Evolutionary conservation across 2,329 filamentous ascomycete species (phyloP), one percentile per base, ranked within the genome.

Genomic region (Tothia fuscella): DNA sequence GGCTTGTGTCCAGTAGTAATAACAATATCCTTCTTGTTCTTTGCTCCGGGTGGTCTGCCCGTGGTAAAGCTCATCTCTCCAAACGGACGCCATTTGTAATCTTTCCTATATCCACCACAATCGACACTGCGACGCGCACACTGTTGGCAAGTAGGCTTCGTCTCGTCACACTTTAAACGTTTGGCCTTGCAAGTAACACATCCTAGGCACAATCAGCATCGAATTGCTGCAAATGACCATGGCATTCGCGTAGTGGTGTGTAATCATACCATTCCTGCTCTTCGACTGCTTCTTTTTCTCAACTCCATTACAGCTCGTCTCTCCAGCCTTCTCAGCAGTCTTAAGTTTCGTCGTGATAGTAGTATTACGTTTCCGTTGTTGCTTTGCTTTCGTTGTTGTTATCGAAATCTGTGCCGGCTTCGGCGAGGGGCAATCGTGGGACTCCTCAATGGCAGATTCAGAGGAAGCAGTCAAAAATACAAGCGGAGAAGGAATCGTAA

Each of bases 181-280:
- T 83, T 83, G 47, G 74, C 69, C 61, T 83, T 84, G 65, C 80
- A 84, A 42, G 80, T 83, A 50, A 77, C 70, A 60, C 80, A 84
- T 49, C 80, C 80, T 83, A 48, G 38, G 38, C 9, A 17, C 13
- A 21, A 36, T 37, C 21, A 25, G 36, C 16, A 35, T 22, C 39
- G 32, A 3, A 10, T 13, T n/a, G n/a, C n/a, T n/a, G n/a, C n/a
- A n/a, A n/a, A n/a, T n/a, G 20, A 38, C 7, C 6, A 5, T 21
- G 28, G 6, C 12, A 38, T 20, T 2, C 10, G 7, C 19, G 41
- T 10, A n/a, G 6, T 4, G 13, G 28, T 13, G 41, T 30, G 28
- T 22, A 17, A 46, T 61, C 70, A 52, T 74, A 82, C 79, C 80
- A 65, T 83, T 82, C 51, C 80, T 76, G 62, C 78, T 82, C 60